phyloP scores from a whole-genome alignment of 1,139 yeast genomes.

The Geotrichum reessii region DNA sequence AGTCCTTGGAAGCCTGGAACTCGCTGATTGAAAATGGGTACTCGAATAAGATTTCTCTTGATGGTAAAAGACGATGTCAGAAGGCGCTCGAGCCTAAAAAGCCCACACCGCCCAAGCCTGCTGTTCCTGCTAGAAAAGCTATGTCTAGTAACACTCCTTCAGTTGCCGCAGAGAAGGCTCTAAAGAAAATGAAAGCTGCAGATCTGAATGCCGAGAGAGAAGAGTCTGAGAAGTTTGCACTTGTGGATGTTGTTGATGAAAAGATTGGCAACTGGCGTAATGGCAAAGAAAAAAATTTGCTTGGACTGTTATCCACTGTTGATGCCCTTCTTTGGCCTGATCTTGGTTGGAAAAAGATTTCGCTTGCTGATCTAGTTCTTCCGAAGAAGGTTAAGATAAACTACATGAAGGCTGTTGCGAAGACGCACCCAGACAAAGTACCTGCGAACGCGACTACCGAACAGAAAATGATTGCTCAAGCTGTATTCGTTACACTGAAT shows the following conservation, averaged over 20 bases:
- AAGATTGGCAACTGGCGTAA: conserved; percentile 58
- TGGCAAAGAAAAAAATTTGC: conserved; percentile 72
- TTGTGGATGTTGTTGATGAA: conserved; percentile 57
- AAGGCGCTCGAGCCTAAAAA: conserved; percentile 45
- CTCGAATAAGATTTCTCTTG: conserved; percentile 59
- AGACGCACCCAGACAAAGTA: conserved; percentile 91
- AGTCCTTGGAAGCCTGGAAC: conserved; percentile 58
- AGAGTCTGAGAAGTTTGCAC: conserved; percentile 51
- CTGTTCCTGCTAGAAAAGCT: conserved; percentile 28
- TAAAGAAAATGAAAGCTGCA: conserved; percentile 45
- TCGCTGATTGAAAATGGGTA: conserved; percentile 61
- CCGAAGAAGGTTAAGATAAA: conserved; percentile 85
- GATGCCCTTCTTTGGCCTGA: conserved; percentile 60
- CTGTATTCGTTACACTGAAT: conserved; percentile 76
- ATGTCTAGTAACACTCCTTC: conserved; percentile 24
- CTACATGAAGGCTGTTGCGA: conserved; percentile 89
- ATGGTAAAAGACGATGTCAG: conserved; percentile 76
- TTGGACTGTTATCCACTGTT: conserved; percentile 66
- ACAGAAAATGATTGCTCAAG: conserved; percentile 77
- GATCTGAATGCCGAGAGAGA: conserved; percentile 44
- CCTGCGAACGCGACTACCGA: conserved; percentile 53
- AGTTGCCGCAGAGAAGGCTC: conserved; percentile 40
- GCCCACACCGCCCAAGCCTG: conserved; percentile 25
- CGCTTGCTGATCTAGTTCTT: conserved; percentile 70
- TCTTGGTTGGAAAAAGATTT: conserved; percentile 56